phyloP scores from a whole-genome alignment of 2,329 filamentous ascomycete genomes.

The Pestalotiopsis sp. region DNA sequence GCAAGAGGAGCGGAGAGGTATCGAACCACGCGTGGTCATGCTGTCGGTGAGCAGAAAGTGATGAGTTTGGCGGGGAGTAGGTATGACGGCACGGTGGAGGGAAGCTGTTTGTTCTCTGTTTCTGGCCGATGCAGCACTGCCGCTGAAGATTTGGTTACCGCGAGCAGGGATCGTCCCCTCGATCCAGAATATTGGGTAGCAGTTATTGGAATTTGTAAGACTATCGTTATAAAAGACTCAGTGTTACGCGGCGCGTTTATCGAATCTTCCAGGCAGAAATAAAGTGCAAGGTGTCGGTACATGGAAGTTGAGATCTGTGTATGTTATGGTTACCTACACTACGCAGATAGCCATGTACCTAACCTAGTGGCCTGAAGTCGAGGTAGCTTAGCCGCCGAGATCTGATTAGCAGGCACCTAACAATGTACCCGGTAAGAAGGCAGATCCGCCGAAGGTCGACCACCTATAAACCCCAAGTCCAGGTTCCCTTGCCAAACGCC shows the following conservation, averaged over 20 bases:
- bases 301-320: neutral
- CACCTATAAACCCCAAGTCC: too few relatives aligned
- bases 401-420: neutral
- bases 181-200: neutral
- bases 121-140: neutral
- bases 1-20: neutral
- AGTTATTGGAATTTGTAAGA: neutral
- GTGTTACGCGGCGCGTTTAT: neutral
- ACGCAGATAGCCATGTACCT: neutral
- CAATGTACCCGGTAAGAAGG: too few relatives aligned
- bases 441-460: too few relatives aligned
- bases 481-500: too few relatives aligned
- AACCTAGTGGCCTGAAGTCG: neutral
- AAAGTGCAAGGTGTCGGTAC: neutral
- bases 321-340: neutral
- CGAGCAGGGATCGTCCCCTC: neutral
- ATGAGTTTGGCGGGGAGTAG: neutral
- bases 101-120: neutral
- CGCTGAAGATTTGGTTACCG: constrained; percentile 9
- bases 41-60: constrained; percentile 1
- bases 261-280: neutral
- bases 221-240: neutral
- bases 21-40: neutral
- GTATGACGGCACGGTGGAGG: constrained; percentile 8
- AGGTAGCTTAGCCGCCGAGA: neutral